Evolutionary conservation across 257 asterid species (phyloP), one percentile per base, ranked within the genome.

Genomic region (Solanum gracilifrons): DNA sequence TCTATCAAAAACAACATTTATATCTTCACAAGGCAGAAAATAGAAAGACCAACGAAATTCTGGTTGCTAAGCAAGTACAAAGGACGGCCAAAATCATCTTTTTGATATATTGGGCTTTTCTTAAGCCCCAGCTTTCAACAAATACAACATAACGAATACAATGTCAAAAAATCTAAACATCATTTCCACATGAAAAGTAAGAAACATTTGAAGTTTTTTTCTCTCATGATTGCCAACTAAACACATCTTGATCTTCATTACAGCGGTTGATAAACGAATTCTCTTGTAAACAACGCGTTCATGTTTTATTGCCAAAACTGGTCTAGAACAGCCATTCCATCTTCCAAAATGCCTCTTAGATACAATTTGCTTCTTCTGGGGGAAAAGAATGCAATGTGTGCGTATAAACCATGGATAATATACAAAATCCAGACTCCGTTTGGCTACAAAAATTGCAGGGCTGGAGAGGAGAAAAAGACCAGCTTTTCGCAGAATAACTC

Each of bases 401-500:
- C 46, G 15, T 62, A 23, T 60, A 60, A 66, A 80, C 83, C 91
- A 87, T 92, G 90, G 93, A 75, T 68, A 89, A 90, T 90, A 85
- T 90, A 92, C 93, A 92, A 86, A 86, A 90, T 84, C 90, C 91
- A 86, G 91, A 91, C 91, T 89, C 92, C 88, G 66, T 89, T 88
- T 88, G 91, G 90, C 92, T 91, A 86, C 87, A 87, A 90, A 90
- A 91, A 89, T 23, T 68, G 69, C 68, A 41, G 29, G 82, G 82
- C 31, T 29, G 21, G 82, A 66, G 86, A 76, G 89, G 87, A 76
- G 89, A 86, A 46, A 90, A 85, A 88, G 89, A 72, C 87, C 36
- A 33, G 36, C 36, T 33, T 33, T 33, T 33, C 36, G 36, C 36
- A 33, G 36, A 33, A 33, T 33, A 33, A 33, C 36, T 69, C 73